A percentile compares a stretch with the other conserved stretches of the same genome.
phyloP scores from a whole-genome alignment of 176 grass and related monocot species.

The Avena eriantha region DNA sequence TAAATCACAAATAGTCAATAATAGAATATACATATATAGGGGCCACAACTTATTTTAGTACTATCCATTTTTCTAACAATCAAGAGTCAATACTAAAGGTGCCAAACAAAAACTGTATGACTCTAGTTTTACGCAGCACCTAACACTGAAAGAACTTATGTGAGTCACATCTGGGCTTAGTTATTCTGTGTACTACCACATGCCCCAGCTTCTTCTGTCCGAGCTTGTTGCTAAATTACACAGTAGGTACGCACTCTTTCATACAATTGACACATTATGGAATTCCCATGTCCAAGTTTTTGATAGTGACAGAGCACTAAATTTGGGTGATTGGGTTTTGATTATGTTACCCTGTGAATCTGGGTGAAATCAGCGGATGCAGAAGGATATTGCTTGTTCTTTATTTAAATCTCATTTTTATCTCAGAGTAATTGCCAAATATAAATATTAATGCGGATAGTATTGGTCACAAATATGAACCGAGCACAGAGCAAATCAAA shows the following conservation, averaged over 20 bases:
- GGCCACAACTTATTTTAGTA: background rate
- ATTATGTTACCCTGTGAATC: background rate
- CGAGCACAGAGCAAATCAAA: background rate
- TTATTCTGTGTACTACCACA: background rate
- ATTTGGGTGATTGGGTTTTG: background rate
- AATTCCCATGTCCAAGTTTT: conserved; percentile 12
- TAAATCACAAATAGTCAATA: conserved; percentile 35
- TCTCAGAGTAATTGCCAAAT: background rate
- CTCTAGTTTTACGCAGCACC: conserved; percentile 4
- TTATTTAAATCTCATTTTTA: background rate
- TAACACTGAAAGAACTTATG: background rate
- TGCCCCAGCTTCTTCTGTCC: background rate
- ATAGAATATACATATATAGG: background rate
- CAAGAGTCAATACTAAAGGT: background rate
- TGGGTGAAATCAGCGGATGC: background rate
- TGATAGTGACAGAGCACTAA: background rate
- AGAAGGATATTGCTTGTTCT: background rate
- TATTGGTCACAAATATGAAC: background rate
- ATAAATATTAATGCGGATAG: background rate
- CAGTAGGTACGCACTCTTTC: background rate
- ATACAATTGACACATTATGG: conserved; percentile 1
- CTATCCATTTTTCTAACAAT: conserved; percentile 11
- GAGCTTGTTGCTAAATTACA: background rate
- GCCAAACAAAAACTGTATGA: background rate
- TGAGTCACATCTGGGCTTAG: background rate